These are phyloP conservation scores for Pseudocercospora fuligena DNA, from an alignment of 2,329 filamentous ascomycete genomes.

Conservation along the genomic window DNA sequence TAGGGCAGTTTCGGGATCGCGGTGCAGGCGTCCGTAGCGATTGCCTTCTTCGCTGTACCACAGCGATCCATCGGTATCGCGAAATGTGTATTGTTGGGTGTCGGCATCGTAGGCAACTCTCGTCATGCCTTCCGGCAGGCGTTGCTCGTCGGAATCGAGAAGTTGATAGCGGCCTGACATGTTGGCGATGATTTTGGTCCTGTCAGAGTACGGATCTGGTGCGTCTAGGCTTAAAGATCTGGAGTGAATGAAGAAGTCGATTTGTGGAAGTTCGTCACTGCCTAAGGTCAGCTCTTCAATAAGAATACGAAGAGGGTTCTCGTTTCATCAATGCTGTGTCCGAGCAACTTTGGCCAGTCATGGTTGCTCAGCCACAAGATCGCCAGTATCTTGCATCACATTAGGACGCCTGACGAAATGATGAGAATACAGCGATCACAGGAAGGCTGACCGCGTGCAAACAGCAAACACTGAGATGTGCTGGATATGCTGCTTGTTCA, in stretches of 20 bases:
- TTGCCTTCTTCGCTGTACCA: slow-evolving; percentile 22
- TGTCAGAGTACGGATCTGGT: background rate
- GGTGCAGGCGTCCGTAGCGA: slow-evolving; percentile 20
- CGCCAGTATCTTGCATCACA: background rate
- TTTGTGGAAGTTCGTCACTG: background rate
- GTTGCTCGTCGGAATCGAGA: slow-evolving; percentile 1
- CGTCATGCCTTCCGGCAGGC: slow-evolving; percentile 19
- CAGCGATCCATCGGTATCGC: slow-evolving; percentile 14
- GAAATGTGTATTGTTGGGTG: slow-evolving; percentile 24
- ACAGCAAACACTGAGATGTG: background rate
- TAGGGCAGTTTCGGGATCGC: slow-evolving; percentile 12
- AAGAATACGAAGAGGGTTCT: too few species aligned
- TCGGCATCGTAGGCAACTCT: slow-evolving; percentile 29
- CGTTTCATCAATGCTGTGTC: too few species aligned
- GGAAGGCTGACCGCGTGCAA: background rate
- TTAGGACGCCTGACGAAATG: too few species aligned
- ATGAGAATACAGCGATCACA: too few species aligned
- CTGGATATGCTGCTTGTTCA: background rate
- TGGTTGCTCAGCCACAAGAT: too few species aligned
- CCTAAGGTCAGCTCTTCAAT: too few species aligned
- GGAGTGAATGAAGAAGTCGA: background rate
- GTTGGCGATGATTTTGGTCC: background rate
- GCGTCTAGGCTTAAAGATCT: too few species aligned
- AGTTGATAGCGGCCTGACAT: slow-evolving; percentile 1
- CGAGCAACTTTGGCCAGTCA: too few species aligned